Percentiles rank a stretch among this genome's conserved stretches.
phyloP scores from a whole-genome alignment of 2,329 filamentous ascomycete species.

The Phaeosphaeria sp. region DNA sequence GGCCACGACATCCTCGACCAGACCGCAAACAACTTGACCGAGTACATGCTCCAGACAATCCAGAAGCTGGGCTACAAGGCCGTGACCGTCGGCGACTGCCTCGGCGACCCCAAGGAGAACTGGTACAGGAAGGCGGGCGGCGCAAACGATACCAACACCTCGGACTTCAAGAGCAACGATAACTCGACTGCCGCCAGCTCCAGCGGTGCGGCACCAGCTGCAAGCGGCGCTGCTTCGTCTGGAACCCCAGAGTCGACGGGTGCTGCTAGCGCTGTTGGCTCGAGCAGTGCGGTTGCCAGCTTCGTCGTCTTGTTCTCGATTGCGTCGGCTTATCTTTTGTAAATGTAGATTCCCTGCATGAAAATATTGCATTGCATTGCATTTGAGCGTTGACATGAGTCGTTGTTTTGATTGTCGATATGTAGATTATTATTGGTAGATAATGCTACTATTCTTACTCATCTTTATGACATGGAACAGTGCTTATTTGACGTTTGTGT shows the following conservation, averaged over 20 bases:
- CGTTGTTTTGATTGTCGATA: not conserved
- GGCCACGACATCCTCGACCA: constrained; percentile 58
- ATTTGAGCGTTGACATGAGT: not conserved
- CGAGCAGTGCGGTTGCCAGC: not conserved
- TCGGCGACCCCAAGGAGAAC: constrained; percentile 54
- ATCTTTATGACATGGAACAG: not conserved
- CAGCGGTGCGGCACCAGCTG: too few species aligned
- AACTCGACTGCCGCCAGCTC: not conserved
- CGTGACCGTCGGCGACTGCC: constrained; percentile 57
- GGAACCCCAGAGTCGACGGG: not conserved
- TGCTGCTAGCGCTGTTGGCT: not conserved
- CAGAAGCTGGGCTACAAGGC: constrained; percentile 51
- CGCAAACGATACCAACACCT: constrained; percentile 22
- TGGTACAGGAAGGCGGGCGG: constrained; percentile 56
- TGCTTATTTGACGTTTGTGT: not conserved
- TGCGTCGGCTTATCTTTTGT: not conserved
- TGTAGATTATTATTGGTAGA: not conserved
- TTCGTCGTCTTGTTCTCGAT: not conserved
- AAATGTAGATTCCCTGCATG: not conserved
- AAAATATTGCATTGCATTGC: too few species aligned
- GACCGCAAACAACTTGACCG: constrained; percentile 54
- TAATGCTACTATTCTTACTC: not conserved
- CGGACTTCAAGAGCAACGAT: too few species aligned
- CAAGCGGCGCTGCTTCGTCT: not conserved
- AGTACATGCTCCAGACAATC: constrained; percentile 52